phyloP scores from a whole-genome alignment of 2,329 filamentous ascomycete species.

The Coleophoma cylindrospora region DNA sequence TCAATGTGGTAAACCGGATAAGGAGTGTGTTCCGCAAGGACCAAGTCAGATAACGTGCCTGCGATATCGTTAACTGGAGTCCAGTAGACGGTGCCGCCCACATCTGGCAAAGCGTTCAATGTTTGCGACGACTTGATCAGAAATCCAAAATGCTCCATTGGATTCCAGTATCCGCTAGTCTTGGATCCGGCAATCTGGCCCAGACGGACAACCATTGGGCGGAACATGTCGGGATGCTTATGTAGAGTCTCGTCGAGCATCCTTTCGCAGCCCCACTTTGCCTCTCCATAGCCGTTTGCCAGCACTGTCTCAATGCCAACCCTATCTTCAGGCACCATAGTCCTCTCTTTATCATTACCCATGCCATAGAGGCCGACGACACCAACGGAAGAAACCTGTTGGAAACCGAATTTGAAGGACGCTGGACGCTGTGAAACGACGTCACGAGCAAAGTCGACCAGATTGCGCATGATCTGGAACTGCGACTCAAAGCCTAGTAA shows the following conservation, averaged over 20 bases:
- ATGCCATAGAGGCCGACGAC: constrained; percentile 29
- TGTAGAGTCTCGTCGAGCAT: constrained; percentile 44
- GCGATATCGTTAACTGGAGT: neutral
- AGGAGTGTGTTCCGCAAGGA: neutral
- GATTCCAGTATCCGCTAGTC: constrained; percentile 48
- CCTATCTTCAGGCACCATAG: constrained; percentile 36
- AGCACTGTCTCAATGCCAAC: constrained; percentile 34
- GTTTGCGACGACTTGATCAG: constrained; percentile 45
- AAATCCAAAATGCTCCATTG: constrained; percentile 43
- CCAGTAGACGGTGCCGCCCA: too few species aligned
- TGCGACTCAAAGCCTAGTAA: constrained; percentile 35
- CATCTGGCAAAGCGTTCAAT: constrained; percentile 35
- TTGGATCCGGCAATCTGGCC: constrained; percentile 49
- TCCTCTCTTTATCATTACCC: constrained; percentile 20
- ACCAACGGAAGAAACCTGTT: constrained; percentile 37
- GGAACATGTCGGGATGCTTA: constrained; percentile 34
- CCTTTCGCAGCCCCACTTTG: constrained; percentile 44
- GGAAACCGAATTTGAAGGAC: constrained; percentile 25
- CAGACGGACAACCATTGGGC: constrained; percentile 35
- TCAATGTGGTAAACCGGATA: constrained; percentile 35
- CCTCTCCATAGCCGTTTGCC: constrained; percentile 45
- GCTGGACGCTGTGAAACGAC: constrained; percentile 13
- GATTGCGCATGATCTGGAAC: constrained; percentile 38
- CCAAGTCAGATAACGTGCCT: neutral
- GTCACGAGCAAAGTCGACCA: constrained; percentile 38